Conservation (phyloP, 2,329 filamentous ascomycete genomes). For the Colletotrichum falcatum region DNA sequence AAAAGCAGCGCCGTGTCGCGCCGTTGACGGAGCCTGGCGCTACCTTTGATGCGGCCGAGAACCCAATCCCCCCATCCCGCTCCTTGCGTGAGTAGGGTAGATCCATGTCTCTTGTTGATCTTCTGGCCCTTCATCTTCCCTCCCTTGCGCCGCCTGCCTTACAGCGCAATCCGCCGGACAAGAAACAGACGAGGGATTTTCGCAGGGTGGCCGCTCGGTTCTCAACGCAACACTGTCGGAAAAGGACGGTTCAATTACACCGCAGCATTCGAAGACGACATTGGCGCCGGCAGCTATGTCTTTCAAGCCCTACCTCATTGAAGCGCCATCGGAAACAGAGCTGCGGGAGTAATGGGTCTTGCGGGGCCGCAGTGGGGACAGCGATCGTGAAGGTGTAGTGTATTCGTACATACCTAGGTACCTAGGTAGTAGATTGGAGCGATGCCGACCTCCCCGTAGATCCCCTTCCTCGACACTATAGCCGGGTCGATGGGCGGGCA, state of each 20-base stretch:
- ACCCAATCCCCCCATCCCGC: neutral
- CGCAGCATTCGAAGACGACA: neutral
- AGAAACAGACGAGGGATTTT: neutral
- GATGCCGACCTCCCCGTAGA: neutral
- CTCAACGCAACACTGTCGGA: neutral
- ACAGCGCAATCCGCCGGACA: neutral
- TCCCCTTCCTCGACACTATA: neutral
- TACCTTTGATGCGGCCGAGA: neutral
- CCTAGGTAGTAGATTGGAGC: neutral
- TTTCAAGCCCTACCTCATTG: neutral
- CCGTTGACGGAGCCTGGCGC: neutral
- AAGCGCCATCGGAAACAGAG: neutral
- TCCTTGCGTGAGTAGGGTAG: constrained; percentile 11
- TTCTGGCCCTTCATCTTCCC: neutral
- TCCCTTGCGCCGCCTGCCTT: neutral
- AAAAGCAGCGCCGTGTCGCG: neutral
- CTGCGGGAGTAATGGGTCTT: constrained; percentile 26
- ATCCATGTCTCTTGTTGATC: neutral
- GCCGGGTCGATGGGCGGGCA: neutral
- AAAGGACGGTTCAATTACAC: neutral
- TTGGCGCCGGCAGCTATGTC: neutral
- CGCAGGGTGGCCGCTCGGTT: neutral
- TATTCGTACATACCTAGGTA: too few species aligned
- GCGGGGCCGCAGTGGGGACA: constrained; percentile 18
- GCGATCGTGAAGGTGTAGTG: constrained; percentile 10